Evolutionary conservation across 2,329 filamentous ascomycete species (phyloP).

Genomic region (Dothistroma pini): DNA sequence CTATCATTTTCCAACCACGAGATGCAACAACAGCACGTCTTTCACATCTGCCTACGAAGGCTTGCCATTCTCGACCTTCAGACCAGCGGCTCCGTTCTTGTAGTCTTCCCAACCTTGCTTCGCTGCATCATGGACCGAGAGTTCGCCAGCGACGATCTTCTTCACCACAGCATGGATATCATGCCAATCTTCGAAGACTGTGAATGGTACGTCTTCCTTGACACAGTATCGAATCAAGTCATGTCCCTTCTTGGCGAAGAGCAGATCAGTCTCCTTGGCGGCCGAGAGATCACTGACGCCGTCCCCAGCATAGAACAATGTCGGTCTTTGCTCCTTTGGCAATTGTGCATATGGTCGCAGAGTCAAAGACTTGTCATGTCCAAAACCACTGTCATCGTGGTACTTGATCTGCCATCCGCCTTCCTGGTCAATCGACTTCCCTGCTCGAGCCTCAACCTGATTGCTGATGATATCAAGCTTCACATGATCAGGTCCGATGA

Average conservation of each 20-base stretch:
- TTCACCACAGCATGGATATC: conserved; percentile 73
- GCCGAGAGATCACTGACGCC: conserved; percentile 91
- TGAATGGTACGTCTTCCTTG: conserved; percentile 79
- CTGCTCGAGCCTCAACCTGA: conserved; percentile 63
- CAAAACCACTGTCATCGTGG: conserved; percentile 84
- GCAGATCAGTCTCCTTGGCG: conserved; percentile 83
- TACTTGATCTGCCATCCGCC: conserved; percentile 85
- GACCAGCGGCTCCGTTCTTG: conserved; percentile 44
- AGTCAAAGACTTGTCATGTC: conserved; percentile 95
- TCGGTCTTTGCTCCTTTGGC: conserved; percentile 65
- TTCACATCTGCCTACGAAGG: background rate
- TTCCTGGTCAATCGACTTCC: conserved; percentile 71
- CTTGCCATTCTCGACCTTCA: conserved; percentile 13
- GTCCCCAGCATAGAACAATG: conserved; percentile 91
- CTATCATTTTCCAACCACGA: background rate
- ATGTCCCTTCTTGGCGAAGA: conserved; percentile 89
- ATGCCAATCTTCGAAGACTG: conserved; percentile 79
- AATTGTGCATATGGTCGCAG: conserved; percentile 81
- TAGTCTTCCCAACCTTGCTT: conserved; percentile 47
- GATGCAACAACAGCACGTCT: background rate
- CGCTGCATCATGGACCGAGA: conserved; percentile 67
- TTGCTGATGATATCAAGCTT: conserved; percentile 92
- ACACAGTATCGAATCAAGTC: conserved; percentile 87
- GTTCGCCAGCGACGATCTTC: conserved; percentile 71
- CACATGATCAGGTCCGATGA: conserved; percentile 73